Base-by-base conservation (phyloP, 495 filamentous ascomycete genomes). In the Penicillium cosmopolitanum region DNA sequence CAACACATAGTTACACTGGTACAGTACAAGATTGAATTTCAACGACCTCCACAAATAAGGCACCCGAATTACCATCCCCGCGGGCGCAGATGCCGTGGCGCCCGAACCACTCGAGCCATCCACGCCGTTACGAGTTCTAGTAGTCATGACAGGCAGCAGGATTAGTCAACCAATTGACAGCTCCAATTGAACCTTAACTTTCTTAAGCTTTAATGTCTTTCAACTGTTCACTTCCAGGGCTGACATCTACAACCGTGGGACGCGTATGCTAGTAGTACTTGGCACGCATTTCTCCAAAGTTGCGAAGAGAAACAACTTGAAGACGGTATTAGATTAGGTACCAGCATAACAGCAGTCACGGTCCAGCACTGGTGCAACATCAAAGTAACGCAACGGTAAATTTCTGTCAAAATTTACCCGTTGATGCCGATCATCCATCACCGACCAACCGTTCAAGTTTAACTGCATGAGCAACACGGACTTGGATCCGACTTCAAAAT, bases 151-250 rank as follows among this genome's bases (percentile, higher is more conserved):
- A 44, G 42, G 42, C 42, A 44, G 16, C 42, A 44, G 42, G 42
- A 44, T 44, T 44, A 8, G 36, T 13, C 36, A 38, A 44, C 42
- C 42, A 44, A 44, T 44, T 44, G 42, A 44, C 42, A 44, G 42
- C 42, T 44, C 2, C 42, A 6, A 44, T 19, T 9, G 9, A 44
- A 38, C 36, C 15, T 38, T 38, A 38, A 38, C 15, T n/a, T 38
- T 38, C 15, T 38, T 13, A 38, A 38, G 12, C 36, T n/a, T 38
- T 9, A 13, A 38, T 38, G 36, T n/a, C 9, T 38, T n/a, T 12
- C 4, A n/a, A n/a, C 36, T 13, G 15, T 15, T 13, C 5, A 38
- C n/a, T 38, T n/a, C 15, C 36, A 38, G 12, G 36, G 36, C 11
- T 38, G 36, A 38, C 36, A 7, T 38, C 5, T n/a, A 23, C 23